Base-by-base conservation (phyloP, 2,329 filamentous ascomycete species). In the Bipolaris zeicola region DNA sequence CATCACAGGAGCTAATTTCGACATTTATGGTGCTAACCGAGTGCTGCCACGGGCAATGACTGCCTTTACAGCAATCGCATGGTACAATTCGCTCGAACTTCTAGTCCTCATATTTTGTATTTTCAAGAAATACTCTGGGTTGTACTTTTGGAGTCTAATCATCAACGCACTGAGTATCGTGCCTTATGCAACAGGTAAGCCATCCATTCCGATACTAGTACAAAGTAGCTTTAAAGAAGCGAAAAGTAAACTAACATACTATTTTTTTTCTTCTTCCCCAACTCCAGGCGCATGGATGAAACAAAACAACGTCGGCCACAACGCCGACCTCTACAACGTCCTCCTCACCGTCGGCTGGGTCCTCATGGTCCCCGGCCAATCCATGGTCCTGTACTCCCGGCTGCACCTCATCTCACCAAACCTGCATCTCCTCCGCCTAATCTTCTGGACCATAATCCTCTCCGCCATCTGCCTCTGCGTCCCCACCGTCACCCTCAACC, bases 311-410 rank as follows among this genome's bases (percentile, higher is more conserved):
- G 44, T 42, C 8, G 73, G 74, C 1, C 50, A 53, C 14, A 33
- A 53, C 8, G 20, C 43, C 14, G 13, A 28, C 7, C 8, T 58
- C 20, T 50, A 55, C 46, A 73, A 79, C 3, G 76, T 76, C 4
- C 63, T 81, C 3, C 67, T 81, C 13, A 51, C 47, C 0, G 1
- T 79, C 74, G 84, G 82, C 10, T 82, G 84, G 81, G 81, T 81
- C 65, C 63, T 73, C 2, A 86, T 87, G 83, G 82, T 87, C 0
- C 85, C 84, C 0, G 85, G 85, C 0, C 83, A 86, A 64, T 80
- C 80, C 0, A 57, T 87, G 16, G 84, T 88, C 1, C 74, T 88
- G 0, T 88, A 85, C 72, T 87, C 84, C 1, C 79, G 85, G 3
- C 36, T 65, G 1, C 59, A 65, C 33, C 52, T 65, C 16, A 53